These are phyloP conservation scores for Talaromyces nanjingensis DNA, from an alignment of 495 filamentous ascomycete genomes.

Conservation along the genomic window DNA sequence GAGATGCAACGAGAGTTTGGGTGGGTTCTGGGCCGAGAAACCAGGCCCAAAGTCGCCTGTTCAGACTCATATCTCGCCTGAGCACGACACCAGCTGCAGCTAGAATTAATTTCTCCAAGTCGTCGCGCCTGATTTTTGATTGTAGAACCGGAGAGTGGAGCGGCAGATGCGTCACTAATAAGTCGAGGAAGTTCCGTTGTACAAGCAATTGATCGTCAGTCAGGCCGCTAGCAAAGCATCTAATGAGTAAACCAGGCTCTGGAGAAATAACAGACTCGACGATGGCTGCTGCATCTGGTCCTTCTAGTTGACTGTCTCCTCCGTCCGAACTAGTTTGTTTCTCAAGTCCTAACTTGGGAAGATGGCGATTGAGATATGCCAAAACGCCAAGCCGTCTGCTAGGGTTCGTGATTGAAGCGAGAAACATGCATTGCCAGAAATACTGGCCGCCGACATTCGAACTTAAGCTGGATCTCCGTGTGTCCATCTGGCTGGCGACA, in stretches of 20 bases:
- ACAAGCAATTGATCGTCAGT: slow-evolving; percentile 83
- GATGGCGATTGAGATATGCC: slow-evolving; percentile 70
- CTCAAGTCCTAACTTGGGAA: slow-evolving; percentile 62
- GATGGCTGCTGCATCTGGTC: slow-evolving; percentile 31
- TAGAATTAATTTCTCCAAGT: slow-evolving; percentile 72
- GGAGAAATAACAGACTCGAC: slow-evolving; percentile 78
- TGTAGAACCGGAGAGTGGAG: slow-evolving; percentile 81
- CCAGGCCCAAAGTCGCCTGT: slow-evolving; percentile 94
- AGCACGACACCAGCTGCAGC: slow-evolving; percentile 80
- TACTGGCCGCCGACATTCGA: slow-evolving; percentile 65
- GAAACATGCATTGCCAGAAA: slow-evolving; percentile 98
- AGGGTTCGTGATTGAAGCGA: slow-evolving; percentile 83
- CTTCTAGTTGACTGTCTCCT: slow-evolving; percentile 16
- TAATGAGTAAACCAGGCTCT: slow-evolving; percentile 82
- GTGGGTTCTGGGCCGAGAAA: slow-evolving; percentile 75
- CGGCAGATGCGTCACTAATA: slow-evolving; percentile 86
- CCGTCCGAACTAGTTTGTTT: slow-evolving; percentile 23
- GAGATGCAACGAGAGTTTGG: slow-evolving; percentile 33
- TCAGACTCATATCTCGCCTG: slow-evolving; percentile 92
- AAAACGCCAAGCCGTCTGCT: slow-evolving; percentile 78
- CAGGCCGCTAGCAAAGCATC: slow-evolving; percentile 87
- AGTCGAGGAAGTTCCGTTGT: slow-evolving; percentile 87
- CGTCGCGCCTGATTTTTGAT: slow-evolving; percentile 56
- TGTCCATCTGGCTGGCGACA: slow-evolving; percentile 49
- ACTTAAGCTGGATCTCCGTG: slow-evolving; percentile 35